These are phyloP conservation scores for Trypethelium eluteriae DNA, from an alignment of 495 filamentous ascomycete species.

Conservation along the genomic window DNA sequence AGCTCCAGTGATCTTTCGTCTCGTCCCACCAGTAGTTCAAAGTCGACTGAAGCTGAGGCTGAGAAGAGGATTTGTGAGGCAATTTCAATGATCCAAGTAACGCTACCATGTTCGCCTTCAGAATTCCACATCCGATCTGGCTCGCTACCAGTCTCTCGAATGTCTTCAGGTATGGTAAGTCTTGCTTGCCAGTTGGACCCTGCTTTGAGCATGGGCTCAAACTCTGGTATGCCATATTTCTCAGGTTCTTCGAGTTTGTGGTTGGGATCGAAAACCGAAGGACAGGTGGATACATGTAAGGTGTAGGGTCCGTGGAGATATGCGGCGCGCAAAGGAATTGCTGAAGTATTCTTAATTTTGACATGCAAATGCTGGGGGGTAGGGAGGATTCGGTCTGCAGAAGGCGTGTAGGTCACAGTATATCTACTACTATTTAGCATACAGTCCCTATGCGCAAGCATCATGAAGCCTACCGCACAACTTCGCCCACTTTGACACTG, in stretches of 20 bases:
- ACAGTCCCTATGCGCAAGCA: neutral
- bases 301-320: constrained; percentile 96
- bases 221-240: constrained; percentile 64
- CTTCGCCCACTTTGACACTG: constrained; percentile 84
- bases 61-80: constrained; percentile 90
- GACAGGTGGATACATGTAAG: constrained; percentile 75
- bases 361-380: constrained; percentile 70
- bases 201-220: constrained; percentile 92
- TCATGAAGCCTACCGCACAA: constrained; percentile 53
- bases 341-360: constrained; percentile 83
- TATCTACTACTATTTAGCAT: constrained; percentile 46
- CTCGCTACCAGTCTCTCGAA: constrained; percentile 44
- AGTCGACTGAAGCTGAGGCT: constrained; percentile 75
- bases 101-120: constrained; percentile 32
- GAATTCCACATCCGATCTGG: constrained; percentile 23
- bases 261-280: constrained; percentile 71
- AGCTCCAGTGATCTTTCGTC: constrained; percentile 74
- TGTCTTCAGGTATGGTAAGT: constrained; percentile 66
- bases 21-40: constrained; percentile 75
- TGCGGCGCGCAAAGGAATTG: constrained; percentile 81
- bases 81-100: constrained; percentile 88
- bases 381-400: constrained; percentile 76
- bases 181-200: constrained; percentile 74
- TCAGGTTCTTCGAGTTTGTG: constrained; percentile 56
- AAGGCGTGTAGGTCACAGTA: constrained; percentile 88